Conservation (phyloP, 2,329 filamentous ascomycete species). For the Truncatella angustata region DNA sequence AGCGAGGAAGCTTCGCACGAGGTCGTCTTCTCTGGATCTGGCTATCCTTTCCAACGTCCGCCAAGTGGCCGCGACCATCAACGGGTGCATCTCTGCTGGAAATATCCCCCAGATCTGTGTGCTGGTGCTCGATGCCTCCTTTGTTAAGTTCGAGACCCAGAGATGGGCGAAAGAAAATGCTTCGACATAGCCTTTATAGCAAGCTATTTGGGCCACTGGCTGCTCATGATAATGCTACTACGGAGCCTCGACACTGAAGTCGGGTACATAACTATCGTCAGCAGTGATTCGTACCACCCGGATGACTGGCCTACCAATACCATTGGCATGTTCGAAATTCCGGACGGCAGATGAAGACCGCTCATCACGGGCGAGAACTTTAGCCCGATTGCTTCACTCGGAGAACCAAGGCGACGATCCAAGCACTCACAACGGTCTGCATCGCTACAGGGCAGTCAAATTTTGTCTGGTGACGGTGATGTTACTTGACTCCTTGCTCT, state of each 20-base stretch:
- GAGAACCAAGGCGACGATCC: background rate
- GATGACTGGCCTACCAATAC: background rate
- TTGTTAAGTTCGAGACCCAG: slow-evolving; percentile 19
- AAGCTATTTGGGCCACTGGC: slow-evolving; percentile 32
- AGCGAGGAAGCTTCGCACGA: background rate
- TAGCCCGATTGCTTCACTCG: background rate
- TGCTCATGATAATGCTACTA: slow-evolving; percentile 30
- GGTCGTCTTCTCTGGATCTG: slow-evolving; percentile 23
- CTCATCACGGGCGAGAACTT: background rate
- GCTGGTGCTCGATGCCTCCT: slow-evolving; percentile 18
- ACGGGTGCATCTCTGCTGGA: slow-evolving; percentile 26
- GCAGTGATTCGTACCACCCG: background rate
- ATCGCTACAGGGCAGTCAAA: background rate
- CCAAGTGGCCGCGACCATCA: slow-evolving; percentile 25
- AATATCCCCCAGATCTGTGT: background rate
- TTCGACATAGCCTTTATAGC: slow-evolving; percentile 29
- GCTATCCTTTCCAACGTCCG: slow-evolving; percentile 26
- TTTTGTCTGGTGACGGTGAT: background rate
- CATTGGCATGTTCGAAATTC: background rate
- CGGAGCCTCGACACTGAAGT: slow-evolving; percentile 30
- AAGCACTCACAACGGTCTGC: background rate
- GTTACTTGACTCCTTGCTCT: no score
- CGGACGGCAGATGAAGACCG: background rate
- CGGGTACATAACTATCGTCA: slow-evolving; percentile 22
- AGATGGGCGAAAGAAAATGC: slow-evolving; percentile 27